Conservation (phyloP, 805 yeast genomes). For the Nakazawaea molendinolei region DNA sequence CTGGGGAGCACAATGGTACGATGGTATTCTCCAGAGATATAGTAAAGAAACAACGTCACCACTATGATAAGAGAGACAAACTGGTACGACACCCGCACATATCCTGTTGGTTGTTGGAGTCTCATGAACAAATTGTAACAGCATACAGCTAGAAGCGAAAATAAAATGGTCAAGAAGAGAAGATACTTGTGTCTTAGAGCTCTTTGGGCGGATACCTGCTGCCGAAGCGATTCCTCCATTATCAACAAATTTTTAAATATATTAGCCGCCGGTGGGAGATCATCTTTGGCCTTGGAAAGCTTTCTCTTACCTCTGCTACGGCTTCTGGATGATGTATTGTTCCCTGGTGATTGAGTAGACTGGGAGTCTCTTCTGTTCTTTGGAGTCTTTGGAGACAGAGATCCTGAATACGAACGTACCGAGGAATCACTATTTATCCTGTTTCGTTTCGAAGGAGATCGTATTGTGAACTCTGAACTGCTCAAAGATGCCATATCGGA, state of each 20-base stretch:
- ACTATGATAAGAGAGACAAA: slow-evolving; percentile 54
- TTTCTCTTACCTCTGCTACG: slow-evolving; percentile 21
- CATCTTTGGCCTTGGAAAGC: slow-evolving; percentile 16
- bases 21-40: slow-evolving; percentile 82
- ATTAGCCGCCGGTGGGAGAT: slow-evolving; percentile 52
- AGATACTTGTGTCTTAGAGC: slow-evolving; percentile 57
- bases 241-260: slow-evolving; percentile 77
- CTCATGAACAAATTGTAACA: slow-evolving; percentile 28
- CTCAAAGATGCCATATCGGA: slow-evolving; percentile 22
- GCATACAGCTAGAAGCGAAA: slow-evolving; percentile 29
- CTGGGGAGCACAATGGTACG: slow-evolving; percentile 81
- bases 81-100: slow-evolving; percentile 35
- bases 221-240: slow-evolving; percentile 78
- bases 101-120: slow-evolving; percentile 19
- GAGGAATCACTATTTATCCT: slow-evolving; percentile 7
- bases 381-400: slow-evolving; percentile 4
- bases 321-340: slow-evolving; percentile 13
- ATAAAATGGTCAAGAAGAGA: slow-evolving; percentile 40
- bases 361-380: neutral
- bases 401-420: neutral
- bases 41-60: slow-evolving; percentile 70
- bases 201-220: slow-evolving; percentile 71
- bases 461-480: slow-evolving; percentile 12
- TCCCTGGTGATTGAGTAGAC: neutral
- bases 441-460: slow-evolving; percentile 7